Evolutionary conservation across 1,139 yeast species (phyloP), one percentile per base, ranked within the genome.

Genomic region (Kodamaea sp.): DNA sequence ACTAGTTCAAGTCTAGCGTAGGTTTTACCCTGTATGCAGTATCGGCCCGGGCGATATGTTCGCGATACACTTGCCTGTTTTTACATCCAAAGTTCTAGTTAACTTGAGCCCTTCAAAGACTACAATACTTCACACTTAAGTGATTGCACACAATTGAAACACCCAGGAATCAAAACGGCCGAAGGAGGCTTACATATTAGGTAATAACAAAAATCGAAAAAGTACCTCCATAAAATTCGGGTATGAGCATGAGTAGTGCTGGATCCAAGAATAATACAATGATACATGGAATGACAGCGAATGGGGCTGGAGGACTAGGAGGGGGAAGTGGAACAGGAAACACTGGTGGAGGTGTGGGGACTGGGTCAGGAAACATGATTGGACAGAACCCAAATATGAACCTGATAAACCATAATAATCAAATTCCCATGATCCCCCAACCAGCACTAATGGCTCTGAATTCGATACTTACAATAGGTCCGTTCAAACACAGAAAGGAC

Each of bases 401-500:
- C 10, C 28, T 15, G 12, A 26, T 26, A 6, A 26, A 31, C 29
- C 31, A 28, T 14, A 41, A 31, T 26, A 38, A 43, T 22, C 43
- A 39, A 24, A 44, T 48, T 32, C 50, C 54, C 16, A 46, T 46
- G 44, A 43, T 52, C 7, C 70, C 70, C 3, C 71, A 64, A 41
- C 70, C 71, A 3, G 61, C 70, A 15, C 48, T 80, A 40, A 80
- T 83, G 82, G 89, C 90, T 0, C 76, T 76, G 48, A 80, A 74
- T 43, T 76, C 79, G 35, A 81, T 83, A 20, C 73, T 84, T 46
- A 79, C 92, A 0, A 70, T 84, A 16, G 86, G 80, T 0, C 90
- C 92, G 0, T 85, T 83, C 54, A 73, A 79, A 41, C 76, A 75
- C 36, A 73, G 97, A 27, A 83, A 83, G 53, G 96, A 88, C 54